Conservation (phyloP, 2,329 filamentous ascomycete genomes). For the Clonostachys rhizophaga region DNA sequence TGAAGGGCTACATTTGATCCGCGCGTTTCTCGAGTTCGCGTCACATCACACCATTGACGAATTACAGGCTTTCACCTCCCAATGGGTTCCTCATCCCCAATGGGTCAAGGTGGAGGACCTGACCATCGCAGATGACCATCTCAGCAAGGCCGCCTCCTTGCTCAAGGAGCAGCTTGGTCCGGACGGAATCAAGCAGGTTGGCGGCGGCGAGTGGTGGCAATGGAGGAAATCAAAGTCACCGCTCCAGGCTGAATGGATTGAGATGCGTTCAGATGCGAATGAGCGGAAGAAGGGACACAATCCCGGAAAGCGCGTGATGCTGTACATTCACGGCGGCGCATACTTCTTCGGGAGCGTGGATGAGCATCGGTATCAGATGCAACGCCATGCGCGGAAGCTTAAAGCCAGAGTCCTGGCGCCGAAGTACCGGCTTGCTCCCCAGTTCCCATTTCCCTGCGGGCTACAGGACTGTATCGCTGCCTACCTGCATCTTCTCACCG, state of each 20-base stretch:
- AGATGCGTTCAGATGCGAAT: constrained; percentile 76
- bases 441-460: constrained; percentile 94
- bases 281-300: constrained; percentile 60
- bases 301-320: constrained; percentile 68
- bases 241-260: constrained; percentile 88
- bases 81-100: constrained; percentile 84
- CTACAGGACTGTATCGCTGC: constrained; percentile 85
- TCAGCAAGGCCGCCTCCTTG: constrained; percentile 61
- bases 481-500: constrained; percentile 76
- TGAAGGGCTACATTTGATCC: constrained; percentile 82
- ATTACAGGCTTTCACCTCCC: constrained; percentile 82
- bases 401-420: constrained; percentile 87
- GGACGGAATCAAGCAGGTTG: constrained; percentile 69
- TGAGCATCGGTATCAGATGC: constrained; percentile 97
- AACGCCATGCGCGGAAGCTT: constrained; percentile 89
- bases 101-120: constrained; percentile 80
- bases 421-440: constrained; percentile 80
- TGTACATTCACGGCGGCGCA: constrained; percentile 91
- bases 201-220: constrained; percentile 84
- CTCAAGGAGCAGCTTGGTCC: constrained; percentile 72
- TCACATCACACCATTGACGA: constrained; percentile 92
- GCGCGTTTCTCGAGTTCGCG: constrained; percentile 78
- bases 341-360: constrained; percentile 96
- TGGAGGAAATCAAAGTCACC: constrained; percentile 67
- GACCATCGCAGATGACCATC: constrained; percentile 57